Evolutionary conservation across 768 basidiomycete genomes (phyloP).

Genomic region (Hygrocybe punicea): DNA sequence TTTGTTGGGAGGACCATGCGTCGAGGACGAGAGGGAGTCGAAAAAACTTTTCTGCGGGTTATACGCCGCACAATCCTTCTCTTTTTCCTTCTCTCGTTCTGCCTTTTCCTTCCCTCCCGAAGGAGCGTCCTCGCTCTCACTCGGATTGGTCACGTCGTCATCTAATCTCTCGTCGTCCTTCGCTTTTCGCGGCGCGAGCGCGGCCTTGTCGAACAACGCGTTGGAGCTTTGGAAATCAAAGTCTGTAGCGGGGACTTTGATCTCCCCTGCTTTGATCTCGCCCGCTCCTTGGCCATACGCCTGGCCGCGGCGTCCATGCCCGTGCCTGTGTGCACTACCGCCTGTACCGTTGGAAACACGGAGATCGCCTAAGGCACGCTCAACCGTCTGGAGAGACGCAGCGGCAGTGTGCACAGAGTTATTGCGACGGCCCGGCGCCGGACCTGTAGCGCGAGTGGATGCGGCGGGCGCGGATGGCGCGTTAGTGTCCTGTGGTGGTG

Average conservation of each 20-base stretch:
- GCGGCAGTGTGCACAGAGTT: slow-evolving; percentile 69
- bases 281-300: slow-evolving; percentile 28
- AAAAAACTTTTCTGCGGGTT: slow-evolving; percentile 81
- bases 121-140: slow-evolving; percentile 26
- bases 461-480: slow-evolving; percentile 22
- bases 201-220: slow-evolving; percentile 76
- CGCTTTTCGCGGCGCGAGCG: slow-evolving; percentile 37
- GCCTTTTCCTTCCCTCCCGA: slow-evolving; percentile 24
- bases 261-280: slow-evolving; percentile 30
- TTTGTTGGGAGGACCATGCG: slow-evolving; percentile 15
- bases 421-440: slow-evolving; percentile 27
- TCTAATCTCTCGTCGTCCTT: slow-evolving; percentile 23
- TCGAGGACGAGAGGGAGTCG: slow-evolving; percentile 56
- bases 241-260: slow-evolving; percentile 72
- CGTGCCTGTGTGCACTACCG: slow-evolving; percentile 3
- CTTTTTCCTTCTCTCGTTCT: slow-evolving; percentile 32
- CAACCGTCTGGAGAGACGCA: slow-evolving; percentile 67
- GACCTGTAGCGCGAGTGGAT: slow-evolving; percentile 15
- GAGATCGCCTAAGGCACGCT: slow-evolving; percentile 52
- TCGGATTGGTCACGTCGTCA: slow-evolving; percentile 29
- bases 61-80: slow-evolving; percentile 50
- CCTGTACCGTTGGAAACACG: slow-evolving; percentile 34
- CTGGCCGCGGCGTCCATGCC: slow-evolving; percentile 9
- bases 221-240: slow-evolving; percentile 81
- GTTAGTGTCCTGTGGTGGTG: slow-evolving; percentile 7